Base-by-base conservation (phyloP, 805 yeast genomes). In the Candida ortonii region DNA sequence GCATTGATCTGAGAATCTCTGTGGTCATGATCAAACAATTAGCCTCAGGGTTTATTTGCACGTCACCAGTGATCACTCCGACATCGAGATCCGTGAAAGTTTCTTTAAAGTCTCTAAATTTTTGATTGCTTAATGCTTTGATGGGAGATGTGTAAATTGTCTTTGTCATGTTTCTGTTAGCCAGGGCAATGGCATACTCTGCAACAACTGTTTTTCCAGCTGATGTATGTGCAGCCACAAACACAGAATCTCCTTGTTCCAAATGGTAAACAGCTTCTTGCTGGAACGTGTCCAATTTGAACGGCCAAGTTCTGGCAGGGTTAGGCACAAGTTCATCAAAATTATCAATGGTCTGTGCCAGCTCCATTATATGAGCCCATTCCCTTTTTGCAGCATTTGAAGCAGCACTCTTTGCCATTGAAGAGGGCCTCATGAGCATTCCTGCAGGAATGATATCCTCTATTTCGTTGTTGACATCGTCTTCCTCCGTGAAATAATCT, bases 191-290 rank as follows among this genome's bases (percentile, higher is more conserved):
- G 3, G 97, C 97, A 56, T 90, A 90, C 57, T 90, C 98, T 0
- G 98, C 98, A 16, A 93, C 96, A 3, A 90, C 98, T 0, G 98
- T 90, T 55, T 90, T 90, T 62, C 98, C 98, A 0, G 98, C 98
- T 3, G 97, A 90, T 0, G 98, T 90, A 59, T 90, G 98, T 0
- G 99, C 99, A 3, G 97, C 97, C 3, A 93, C 96, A 62, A 93
- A 93, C 3, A 93, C 99, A 6, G 97, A 90, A 54, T 93, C 98
- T 23, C 97, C 97, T 59, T 88, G 96, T 54, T 93, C 99, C 41
- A 93, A 67, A 60, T 89, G 97, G 54, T 84, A 93, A 0, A 93
- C 84, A 0, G 99, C 98, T 62, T 93, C 97, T 54, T 93, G 88
- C 57, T 93, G 99, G 62, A 93, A 93, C 21, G 84, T 80, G 62